Evolutionary conservation across 345 rosid genomes (phyloP).

Genomic region (Rhizophora apiculata): DNA sequence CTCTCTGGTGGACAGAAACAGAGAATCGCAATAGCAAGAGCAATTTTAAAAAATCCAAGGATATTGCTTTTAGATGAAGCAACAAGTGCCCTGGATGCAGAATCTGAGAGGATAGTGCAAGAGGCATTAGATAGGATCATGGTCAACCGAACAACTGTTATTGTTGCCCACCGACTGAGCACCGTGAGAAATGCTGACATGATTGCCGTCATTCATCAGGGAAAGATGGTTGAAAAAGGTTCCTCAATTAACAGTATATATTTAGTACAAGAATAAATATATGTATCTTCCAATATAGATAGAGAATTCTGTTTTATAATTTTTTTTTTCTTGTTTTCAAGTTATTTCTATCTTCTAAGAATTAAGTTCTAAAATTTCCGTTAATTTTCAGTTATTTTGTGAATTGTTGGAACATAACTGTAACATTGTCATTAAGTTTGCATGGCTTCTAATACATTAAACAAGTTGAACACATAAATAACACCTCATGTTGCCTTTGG

Average conservation of each 20-base stretch:
- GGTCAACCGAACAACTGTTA: slow-evolving; percentile 27
- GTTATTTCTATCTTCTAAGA: not conserved
- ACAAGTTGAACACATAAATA: no score
- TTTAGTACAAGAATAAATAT: no score
- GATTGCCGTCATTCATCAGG: slow-evolving; percentile 78
- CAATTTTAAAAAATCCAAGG: slow-evolving; percentile 36
- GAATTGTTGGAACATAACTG: no score
- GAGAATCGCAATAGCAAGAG: slow-evolving; percentile 36
- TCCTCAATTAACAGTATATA: not conserved
- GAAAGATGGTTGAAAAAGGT: slow-evolving; percentile 85
- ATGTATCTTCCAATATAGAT: not conserved
- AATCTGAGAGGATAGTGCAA: slow-evolving; percentile 34
- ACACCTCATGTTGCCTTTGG: slow-evolving; percentile 19
- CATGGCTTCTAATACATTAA: slow-evolving; percentile 12
- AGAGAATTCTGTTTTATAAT: not conserved
- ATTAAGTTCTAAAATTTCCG: no score
- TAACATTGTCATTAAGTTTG: no score
- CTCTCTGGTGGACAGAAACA: slow-evolving; percentile 46
- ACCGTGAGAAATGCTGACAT: slow-evolving; percentile 61
- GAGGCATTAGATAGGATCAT: slow-evolving; percentile 28
- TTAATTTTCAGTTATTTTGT: not conserved
- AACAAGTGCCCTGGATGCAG: slow-evolving; percentile 33
- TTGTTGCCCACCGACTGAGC: slow-evolving; percentile 33
- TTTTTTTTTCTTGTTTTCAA: not conserved
- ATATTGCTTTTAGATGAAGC: slow-evolving; percentile 39